Evolutionary conservation across 139 green algal genomes (phyloP), one percentile per base, ranked within the genome.

Genomic region (Micractinium conductrix): DNA sequence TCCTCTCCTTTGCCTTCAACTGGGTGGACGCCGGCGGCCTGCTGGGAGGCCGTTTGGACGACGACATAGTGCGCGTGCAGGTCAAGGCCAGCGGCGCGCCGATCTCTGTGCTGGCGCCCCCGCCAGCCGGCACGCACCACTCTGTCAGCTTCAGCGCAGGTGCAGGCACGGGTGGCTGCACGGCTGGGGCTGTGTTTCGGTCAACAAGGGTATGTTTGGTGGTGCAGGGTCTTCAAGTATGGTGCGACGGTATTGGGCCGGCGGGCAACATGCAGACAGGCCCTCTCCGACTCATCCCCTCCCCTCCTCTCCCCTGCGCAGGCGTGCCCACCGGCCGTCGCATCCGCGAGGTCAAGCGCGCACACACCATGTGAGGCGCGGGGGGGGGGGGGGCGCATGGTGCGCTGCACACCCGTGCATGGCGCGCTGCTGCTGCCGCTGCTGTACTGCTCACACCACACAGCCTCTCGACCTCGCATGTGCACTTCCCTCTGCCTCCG

Each of bases 1-100:
- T 97, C 85, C 79, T 95, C 19, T 87, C 91, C 16, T 97, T 97
- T 92, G 94, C 92, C 14, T 86, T 96, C 44, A 95, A 95, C 78
- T 81, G 91, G 85, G 91, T 96, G 17, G 93, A 96, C 81, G 88
- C 81, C 42, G 91, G 90, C 60, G 85, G 82, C 38, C 79, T 94
- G 63, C 89, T 95, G 58, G 92, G 92, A 43, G 79, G 87, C 17
- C 85, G 91, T 58, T 68, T 95, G 63, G 91, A 86, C 58, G 44
- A 76, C 16, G 81, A 80, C 67, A 43, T 90, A 6, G 65, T 88
- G 35, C 74, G 75, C 17, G 44, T 74, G 24, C 86, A 71, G 3
- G 74, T 78, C 71, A 74, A 63, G 63, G 73, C 76, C 67, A n/a
- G 26, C 44, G 74, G 26, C 83, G 55, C 48, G 4, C 12, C 14